Evolutionary conservation across 495 filamentous ascomycete species (phyloP).

Genomic region (Chaetomium fimeti): DNA sequence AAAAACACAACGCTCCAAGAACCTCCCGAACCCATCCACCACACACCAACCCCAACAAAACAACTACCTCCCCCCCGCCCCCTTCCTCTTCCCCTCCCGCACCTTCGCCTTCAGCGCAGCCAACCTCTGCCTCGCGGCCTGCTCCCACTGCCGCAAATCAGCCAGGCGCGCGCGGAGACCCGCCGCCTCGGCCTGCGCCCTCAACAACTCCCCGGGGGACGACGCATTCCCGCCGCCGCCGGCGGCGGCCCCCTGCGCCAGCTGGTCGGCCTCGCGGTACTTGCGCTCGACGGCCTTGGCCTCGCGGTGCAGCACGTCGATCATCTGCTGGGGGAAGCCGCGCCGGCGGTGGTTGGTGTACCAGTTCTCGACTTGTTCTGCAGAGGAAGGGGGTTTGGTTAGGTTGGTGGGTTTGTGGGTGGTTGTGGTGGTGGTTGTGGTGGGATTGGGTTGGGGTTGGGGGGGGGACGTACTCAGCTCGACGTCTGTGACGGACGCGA

Average conservation of each 20-base stretch:
- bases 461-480: neutral
- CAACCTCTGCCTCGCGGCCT: neutral
- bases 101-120: neutral
- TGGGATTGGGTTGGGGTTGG: neutral
- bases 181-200: neutral
- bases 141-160: neutral
- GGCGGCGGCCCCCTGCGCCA: too few species aligned
- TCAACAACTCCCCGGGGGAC: too few species aligned
- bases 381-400: neutral
- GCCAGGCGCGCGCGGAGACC: neutral
- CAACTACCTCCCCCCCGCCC: too few species aligned
- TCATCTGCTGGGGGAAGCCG: neutral
- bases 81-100: neutral
- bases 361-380: slow-evolving; percentile 12
- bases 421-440: neutral
- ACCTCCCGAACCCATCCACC: too few species aligned
- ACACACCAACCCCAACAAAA: neutral
- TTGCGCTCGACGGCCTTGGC: neutral
- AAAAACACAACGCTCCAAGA: too few species aligned
- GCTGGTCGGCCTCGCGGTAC: neutral
- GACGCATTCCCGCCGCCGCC: too few species aligned
- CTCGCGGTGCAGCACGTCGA: neutral
- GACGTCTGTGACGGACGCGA: neutral
- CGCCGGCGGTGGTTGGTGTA: slow-evolving; percentile 19
- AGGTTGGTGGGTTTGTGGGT: neutral